Conservation (phyloP, 2,329 filamentous ascomycete species). For the Dothidotthia symphoricarpi region DNA sequence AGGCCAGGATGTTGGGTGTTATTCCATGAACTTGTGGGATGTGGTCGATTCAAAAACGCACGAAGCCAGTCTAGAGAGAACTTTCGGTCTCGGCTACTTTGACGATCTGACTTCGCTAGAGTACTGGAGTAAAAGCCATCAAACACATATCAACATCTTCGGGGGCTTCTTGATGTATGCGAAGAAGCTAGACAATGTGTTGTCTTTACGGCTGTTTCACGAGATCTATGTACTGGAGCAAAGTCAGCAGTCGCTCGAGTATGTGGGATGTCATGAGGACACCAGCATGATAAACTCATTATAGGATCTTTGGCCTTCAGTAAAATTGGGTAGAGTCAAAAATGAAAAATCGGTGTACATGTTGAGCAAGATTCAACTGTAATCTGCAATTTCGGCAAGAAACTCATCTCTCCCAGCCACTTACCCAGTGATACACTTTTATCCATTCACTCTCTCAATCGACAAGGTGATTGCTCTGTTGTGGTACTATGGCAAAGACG, state of each 20-base stretch:
- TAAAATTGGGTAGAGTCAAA: too few species aligned
- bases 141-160: conserved; percentile 46
- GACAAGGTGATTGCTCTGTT: too few species aligned
- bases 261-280: conserved; percentile 42
- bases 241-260: conserved; percentile 47
- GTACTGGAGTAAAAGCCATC: conserved; percentile 43
- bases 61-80: conserved; percentile 31
- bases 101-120: conserved; percentile 45
- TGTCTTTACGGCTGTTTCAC: conserved; percentile 44
- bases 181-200: conserved; percentile 37
- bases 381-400: too few species aligned
- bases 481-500: too few species aligned
- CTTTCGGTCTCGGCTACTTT: conserved; percentile 47
- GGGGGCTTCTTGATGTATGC: conserved; percentile 44
- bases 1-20: conserved; percentile 47
- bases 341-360: too few species aligned
- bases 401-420: too few species aligned
- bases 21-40: conserved; percentile 48
- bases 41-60: conserved; percentile 32
- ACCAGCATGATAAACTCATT: conserved; percentile 35
- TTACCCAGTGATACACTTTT: too few species aligned
- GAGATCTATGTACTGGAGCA: conserved; percentile 44
- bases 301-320: neutral
- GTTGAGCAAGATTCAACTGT: too few species aligned
- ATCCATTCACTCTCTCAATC: too few species aligned